Evolutionary conservation across 2,329 filamentous ascomycete genomes (phyloP).

Genomic region (Biscogniauxia marginata): DNA sequence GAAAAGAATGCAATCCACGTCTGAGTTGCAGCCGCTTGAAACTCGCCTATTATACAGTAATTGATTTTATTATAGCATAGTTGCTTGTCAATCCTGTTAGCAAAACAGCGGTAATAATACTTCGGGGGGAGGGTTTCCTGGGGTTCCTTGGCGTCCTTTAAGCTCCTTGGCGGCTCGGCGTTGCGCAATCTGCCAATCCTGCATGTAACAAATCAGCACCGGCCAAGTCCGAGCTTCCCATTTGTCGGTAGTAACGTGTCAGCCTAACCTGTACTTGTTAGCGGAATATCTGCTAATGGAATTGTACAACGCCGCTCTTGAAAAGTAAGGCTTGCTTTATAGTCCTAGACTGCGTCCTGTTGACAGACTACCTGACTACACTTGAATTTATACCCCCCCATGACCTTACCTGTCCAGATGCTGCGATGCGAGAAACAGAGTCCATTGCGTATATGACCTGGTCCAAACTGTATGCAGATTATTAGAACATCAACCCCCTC

Average conservation of each 20-base stretch:
- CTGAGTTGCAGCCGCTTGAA: too few relatives aligned
- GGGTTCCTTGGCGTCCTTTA: neutral
- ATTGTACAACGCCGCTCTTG: too few relatives aligned
- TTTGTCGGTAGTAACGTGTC: too few relatives aligned
- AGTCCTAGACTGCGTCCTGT: neutral
- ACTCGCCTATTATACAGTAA: too few relatives aligned
- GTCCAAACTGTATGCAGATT: conserved; percentile 1
- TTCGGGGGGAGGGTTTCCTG: neutral
- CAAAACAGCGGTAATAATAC: too few relatives aligned
- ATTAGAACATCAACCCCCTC: neutral
- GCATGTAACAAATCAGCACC: neutral
- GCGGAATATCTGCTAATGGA: too few relatives aligned
- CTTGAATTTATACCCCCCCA: conserved; percentile 7
- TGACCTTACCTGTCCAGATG: conserved; percentile 7
- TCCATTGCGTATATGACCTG: conserved; percentile 1
- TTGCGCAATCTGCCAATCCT: neutral
- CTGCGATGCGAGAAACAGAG: conserved; percentile 2
- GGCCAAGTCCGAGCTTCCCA: neutral
- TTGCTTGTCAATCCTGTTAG: too few relatives aligned
- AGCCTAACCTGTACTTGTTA: too few relatives aligned
- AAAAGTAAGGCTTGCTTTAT: neutral
- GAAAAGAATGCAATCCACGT: too few relatives aligned
- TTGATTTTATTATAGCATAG: too few relatives aligned
- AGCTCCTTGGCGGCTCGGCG: too few relatives aligned
- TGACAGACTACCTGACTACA: neutral